Evolutionary conservation across 2,329 filamentous ascomycete species (phyloP).

Genomic region (Xylariaceae sp.): DNA sequence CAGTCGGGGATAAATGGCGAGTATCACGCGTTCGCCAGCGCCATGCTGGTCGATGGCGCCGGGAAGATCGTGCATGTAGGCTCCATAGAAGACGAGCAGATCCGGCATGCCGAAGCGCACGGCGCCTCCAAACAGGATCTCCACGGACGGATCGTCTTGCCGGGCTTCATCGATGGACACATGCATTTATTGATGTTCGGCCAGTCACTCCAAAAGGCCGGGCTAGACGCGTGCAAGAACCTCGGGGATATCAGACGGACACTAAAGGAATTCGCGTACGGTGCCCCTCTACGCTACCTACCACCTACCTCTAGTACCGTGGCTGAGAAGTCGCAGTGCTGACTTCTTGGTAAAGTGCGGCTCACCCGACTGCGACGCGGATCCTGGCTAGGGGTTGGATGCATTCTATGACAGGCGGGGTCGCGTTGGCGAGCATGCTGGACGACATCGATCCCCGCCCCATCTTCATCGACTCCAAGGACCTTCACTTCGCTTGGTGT

Average conservation of each 20-base stretch:
- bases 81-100: constrained; percentile 26
- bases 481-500: constrained; percentile 52
- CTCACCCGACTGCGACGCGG: constrained; percentile 39
- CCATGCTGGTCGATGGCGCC: constrained; percentile 32
- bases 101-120: constrained; percentile 25
- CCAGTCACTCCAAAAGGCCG: constrained; percentile 47
- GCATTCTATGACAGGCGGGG: constrained; percentile 48
- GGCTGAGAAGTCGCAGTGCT: constrained; percentile 3
- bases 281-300: no score
- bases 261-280: constrained; percentile 39
- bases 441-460: constrained; percentile 47
- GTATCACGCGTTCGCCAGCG: constrained; percentile 31
- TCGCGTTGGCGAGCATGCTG: constrained; percentile 44
- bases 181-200: constrained; percentile 53
- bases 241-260: constrained; percentile 43
- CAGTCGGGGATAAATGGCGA: constrained; percentile 36
- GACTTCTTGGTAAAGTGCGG: constrained; percentile 14
- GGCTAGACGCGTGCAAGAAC: constrained; percentile 40
- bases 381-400: constrained; percentile 52
- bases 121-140: constrained; percentile 31
- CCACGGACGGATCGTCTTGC: constrained; percentile 39
- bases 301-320: no score
- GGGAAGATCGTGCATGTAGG: constrained; percentile 35
- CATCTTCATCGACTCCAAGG: constrained; percentile 52
- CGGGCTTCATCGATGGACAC: constrained; percentile 53